Conservation (phyloP, 495 filamentous ascomycete genomes). For the Penicillium silybi region DNA sequence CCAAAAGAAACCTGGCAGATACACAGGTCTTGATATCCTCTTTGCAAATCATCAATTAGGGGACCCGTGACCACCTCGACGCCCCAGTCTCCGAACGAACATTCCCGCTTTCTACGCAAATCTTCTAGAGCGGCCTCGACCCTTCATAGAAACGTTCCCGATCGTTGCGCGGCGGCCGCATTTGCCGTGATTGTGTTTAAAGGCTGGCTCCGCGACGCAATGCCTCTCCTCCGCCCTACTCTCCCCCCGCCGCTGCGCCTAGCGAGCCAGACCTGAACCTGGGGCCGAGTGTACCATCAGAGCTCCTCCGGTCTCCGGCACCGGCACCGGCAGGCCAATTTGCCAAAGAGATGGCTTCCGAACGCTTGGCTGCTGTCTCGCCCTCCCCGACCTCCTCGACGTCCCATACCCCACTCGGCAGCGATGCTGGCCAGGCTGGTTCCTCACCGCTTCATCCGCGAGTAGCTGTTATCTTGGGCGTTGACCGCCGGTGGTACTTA, state of each 20-base stretch:
- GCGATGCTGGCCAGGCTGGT: conserved; percentile 29
- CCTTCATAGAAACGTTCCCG: conserved; percentile 2
- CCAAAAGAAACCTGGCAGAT: not conserved
- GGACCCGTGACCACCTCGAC: conserved; percentile 15
- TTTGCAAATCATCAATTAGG: conserved; percentile 3
- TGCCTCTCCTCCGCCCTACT: conserved; percentile 40
- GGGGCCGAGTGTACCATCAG: conserved; percentile 5
- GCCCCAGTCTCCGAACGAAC: not conserved
- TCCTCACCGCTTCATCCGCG: conserved; percentile 54
- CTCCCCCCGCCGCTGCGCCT: conserved; percentile 25
- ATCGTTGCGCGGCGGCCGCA: conserved; percentile 34
- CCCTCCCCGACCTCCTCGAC: conserved; percentile 35
- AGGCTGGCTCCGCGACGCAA: conserved; percentile 47
- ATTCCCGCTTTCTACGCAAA: not conserved
- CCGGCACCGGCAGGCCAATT: conserved; percentile 7
- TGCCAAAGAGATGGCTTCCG: conserved; percentile 33
- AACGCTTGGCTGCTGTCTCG: conserved; percentile 25
- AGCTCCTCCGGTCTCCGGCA: conserved; percentile 13
- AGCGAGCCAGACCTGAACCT: conserved; percentile 27
- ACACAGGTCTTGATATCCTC: not conserved
- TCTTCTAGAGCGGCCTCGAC: not conserved
- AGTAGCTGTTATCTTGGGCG: conserved; percentile 61
- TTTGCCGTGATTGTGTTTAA: conserved; percentile 35
- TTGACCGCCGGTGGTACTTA: conserved; percentile 58
- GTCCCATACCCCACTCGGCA: conserved; percentile 32